Evolutionary conservation across 805 yeast species (phyloP).

Genomic region (Nakazawaea peltata): DNA sequence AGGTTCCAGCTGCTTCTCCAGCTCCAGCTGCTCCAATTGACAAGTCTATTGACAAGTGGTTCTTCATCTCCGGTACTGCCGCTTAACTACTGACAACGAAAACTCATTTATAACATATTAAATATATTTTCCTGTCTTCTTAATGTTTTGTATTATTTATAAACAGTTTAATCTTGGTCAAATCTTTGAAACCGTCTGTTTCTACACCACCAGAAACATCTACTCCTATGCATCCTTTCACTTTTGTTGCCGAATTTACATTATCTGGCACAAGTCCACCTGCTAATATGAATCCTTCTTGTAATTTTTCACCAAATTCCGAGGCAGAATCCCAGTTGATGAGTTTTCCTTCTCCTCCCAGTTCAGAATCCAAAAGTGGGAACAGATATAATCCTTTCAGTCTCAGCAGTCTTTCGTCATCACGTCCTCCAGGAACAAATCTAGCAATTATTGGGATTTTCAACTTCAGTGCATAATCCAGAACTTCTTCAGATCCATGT

Average conservation of each 20-base stretch:
- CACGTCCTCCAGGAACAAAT: conserved; percentile 61
- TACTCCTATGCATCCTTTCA: conserved; percentile 69
- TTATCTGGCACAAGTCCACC: conserved; percentile 85
- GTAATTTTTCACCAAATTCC: conserved; percentile 21
- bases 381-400: conserved; percentile 29
- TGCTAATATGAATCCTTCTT: conserved; percentile 51
- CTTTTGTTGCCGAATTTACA: conserved; percentile 41
- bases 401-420: conserved; percentile 29
- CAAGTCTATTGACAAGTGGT: conserved; percentile 96
- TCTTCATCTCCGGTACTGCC: conserved; percentile 84
- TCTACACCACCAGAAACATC: conserved; percentile 98
- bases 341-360: conserved; percentile 86
- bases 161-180: conserved; percentile 51
- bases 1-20: conserved; percentile 64
- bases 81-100: conserved; percentile 28
- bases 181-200: conserved; percentile 65
- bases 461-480: conserved; percentile 29
- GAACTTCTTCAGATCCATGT: conserved; percentile 68
- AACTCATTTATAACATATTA: too few species aligned
- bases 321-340: conserved; percentile 62
- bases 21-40: conserved; percentile 90
- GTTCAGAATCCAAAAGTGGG: conserved; percentile 76
- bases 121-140: too few species aligned
- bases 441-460: conserved; percentile 65
- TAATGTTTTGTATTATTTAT: too few species aligned